Conservation (phyloP, 805 yeast genomes). For the Metschnikowia picachoensis region DNA sequence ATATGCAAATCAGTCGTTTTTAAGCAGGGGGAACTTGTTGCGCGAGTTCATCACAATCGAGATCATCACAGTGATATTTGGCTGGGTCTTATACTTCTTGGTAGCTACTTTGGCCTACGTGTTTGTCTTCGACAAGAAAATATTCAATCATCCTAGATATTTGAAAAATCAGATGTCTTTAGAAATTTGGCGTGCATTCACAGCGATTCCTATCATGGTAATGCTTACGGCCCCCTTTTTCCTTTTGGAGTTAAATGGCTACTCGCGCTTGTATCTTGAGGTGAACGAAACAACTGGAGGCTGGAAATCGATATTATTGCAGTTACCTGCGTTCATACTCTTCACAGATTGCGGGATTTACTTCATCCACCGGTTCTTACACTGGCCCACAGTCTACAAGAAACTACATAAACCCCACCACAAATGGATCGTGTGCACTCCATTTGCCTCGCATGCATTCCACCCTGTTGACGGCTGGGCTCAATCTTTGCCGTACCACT, state of each 20-base stretch:
- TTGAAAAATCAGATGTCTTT: conserved; percentile 87
- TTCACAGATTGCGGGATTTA: conserved; percentile 95
- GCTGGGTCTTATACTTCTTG: conserved; percentile 74
- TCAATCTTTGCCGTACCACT: conserved; percentile 91
- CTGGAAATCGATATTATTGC: conserved; percentile 58
- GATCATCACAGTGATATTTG: conserved; percentile 71
- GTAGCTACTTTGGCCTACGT: conserved; percentile 76
- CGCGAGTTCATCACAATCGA: conserved; percentile 71
- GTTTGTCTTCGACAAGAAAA: conserved; percentile 79
- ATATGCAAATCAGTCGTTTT: conserved; percentile 59
- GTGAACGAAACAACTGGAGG: conserved; percentile 63
- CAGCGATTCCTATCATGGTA: conserved; percentile 90
- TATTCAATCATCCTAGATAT: conserved; percentile 94
- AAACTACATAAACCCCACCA: conserved; percentile 93
- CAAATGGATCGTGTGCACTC: conserved; percentile 98
- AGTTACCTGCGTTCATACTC: conserved; percentile 75
- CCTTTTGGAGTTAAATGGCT: conserved; percentile 76
- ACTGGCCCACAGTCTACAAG: conserved; percentile 89
- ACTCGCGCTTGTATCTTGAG: conserved; percentile 70
- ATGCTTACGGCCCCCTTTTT: conserved; percentile 87
- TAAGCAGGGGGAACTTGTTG: conserved; percentile 66
- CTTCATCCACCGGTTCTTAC: conserved; percentile 86
- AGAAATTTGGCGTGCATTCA: conserved; percentile 74
- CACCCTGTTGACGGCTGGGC: conserved; percentile 96
- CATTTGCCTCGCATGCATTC: conserved; percentile 97